A percentile compares a stretch with the other conserved stretches of the same genome.
phyloP scores from a whole-genome alignment of 2,329 filamentous ascomycete species.

The Hysterium pulicare region DNA sequence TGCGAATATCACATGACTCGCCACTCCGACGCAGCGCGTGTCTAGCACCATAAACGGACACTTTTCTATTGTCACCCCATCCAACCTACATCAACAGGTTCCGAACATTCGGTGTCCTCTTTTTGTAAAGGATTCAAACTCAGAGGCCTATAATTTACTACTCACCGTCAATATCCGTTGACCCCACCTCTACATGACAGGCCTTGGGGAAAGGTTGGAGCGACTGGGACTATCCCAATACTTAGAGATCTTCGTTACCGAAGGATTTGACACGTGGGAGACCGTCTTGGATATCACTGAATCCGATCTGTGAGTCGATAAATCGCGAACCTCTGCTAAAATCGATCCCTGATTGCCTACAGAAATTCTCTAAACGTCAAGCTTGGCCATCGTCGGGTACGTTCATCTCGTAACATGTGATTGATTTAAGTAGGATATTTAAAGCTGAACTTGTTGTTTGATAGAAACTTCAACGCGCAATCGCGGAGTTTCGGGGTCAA shows the following conservation, averaged over 20 bases:
- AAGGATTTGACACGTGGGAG: constrained; percentile 83
- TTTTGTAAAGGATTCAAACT: too few species aligned
- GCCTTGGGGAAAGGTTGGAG: constrained; percentile 64
- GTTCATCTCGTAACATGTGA: constrained; percentile 22
- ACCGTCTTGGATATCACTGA: constrained; percentile 81
- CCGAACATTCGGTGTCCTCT: neutral
- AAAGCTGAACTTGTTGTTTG: neutral
- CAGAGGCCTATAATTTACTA: neutral
- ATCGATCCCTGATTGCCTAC: constrained; percentile 9
- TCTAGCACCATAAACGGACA: neutral
- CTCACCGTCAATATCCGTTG: neutral
- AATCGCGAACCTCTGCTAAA: neutral
- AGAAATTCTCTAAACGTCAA: constrained; percentile 74
- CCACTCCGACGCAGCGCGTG: neutral
- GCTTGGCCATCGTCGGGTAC: constrained; percentile 74
- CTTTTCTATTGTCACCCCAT: neutral
- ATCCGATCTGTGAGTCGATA: constrained; percentile 65
- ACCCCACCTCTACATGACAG: constrained; percentile 53
- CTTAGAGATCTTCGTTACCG: constrained; percentile 66
- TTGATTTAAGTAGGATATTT: constrained; percentile 3
- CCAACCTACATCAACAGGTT: neutral
- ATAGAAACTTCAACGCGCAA: constrained; percentile 78
- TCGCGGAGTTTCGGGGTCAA: constrained; percentile 67
- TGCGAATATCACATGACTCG: neutral
- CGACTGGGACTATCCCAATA: constrained; percentile 79